These are phyloP conservation scores for Coemansia sp. DNA, from an alignment of 192 early-diverging fungal species.

Conservation along the genomic window DNA sequence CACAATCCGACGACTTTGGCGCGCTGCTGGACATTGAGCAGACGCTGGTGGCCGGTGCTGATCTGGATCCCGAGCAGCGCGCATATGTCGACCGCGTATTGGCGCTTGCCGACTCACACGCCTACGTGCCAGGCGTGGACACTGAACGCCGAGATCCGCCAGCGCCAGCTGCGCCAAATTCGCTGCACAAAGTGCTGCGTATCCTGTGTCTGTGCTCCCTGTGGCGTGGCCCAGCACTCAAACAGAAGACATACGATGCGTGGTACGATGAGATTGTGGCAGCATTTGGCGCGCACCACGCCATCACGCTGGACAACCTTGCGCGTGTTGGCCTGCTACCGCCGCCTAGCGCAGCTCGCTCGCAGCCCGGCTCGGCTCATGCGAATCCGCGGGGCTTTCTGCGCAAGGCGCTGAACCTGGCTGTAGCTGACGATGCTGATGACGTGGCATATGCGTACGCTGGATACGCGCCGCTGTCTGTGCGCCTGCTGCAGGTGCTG, in stretches of 20 bases:
- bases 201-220: conserved; percentile 83
- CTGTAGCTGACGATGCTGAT: conserved; percentile 83
- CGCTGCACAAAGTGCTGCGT: conserved; percentile 67
- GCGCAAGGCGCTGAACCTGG: conserved; percentile 70
- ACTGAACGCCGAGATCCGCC: conserved; percentile 9
- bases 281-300: conserved; percentile 90
- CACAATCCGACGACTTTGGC: conserved; percentile 81
- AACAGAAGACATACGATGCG: conserved; percentile 78
- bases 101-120: conserved; percentile 81
- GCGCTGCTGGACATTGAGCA: conserved; percentile 85
- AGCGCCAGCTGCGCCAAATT: conserved; percentile 22
- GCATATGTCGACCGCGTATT: conserved; percentile 76
- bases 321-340: conserved; percentile 61
- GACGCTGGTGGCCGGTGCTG: conserved; percentile 41
- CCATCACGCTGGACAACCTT: conserved; percentile 83
- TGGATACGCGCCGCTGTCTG: conserved; percentile 88
- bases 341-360: conserved; percentile 27
- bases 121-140: conserved; percentile 54
- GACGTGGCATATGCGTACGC: conserved; percentile 94
- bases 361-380: conserved; percentile 29
- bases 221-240: conserved; percentile 73
- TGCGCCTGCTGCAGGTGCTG: conserved; percentile 87
- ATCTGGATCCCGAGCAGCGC: conserved; percentile 24
- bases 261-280: conserved; percentile 83
- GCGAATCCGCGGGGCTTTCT: conserved; percentile 51